Conservation (phyloP, 108 stramenopile genomes). For the Pseudonitzschia delicatissima region DNA sequence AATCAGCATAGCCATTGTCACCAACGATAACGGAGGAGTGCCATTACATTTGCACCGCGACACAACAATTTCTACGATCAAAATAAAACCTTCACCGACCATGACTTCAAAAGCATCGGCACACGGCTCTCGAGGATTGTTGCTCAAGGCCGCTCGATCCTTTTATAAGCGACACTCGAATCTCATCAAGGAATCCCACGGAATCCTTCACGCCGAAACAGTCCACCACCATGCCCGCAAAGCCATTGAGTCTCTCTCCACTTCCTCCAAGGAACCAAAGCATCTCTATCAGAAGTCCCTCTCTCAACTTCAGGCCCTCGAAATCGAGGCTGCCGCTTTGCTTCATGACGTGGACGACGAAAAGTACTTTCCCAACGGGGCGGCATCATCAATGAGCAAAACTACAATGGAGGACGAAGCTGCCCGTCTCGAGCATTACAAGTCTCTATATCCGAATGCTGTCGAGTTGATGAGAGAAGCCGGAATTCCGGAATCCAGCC, state of each 20-base stretch:
- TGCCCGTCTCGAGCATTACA: background rate
- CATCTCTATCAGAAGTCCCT: too few species aligned
- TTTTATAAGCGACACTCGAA: conserved; percentile 2
- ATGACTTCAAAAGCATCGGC: too few species aligned
- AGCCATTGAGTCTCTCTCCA: conserved; percentile 31
- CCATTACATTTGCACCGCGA: too few species aligned
- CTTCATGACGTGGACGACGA: conserved; percentile 71
- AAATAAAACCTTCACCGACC: too few species aligned
- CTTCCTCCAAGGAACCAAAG: background rate
- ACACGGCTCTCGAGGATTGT: background rate
- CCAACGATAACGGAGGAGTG: too few species aligned
- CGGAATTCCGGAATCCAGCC: background rate
- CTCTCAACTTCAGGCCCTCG: conserved; percentile 19
- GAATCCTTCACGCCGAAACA: conserved; percentile 45
- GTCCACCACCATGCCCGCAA: conserved; percentile 45
- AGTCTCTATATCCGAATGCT: conserved; percentile 34
- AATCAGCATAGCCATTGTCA: too few species aligned
- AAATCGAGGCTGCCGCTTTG: conserved; percentile 56
- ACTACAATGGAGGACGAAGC: conserved; percentile 13
- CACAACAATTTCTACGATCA: background rate
- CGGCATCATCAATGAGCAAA: background rate
- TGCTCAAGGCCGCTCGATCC: background rate
- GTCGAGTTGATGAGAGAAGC: conserved; percentile 20
- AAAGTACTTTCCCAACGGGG: conserved; percentile 50
- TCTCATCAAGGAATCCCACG: conserved; percentile 55